These are phyloP conservation scores for Chloromonas sp. DNA, from an alignment of 163 green algal species.

Conservation along the genomic window DNA sequence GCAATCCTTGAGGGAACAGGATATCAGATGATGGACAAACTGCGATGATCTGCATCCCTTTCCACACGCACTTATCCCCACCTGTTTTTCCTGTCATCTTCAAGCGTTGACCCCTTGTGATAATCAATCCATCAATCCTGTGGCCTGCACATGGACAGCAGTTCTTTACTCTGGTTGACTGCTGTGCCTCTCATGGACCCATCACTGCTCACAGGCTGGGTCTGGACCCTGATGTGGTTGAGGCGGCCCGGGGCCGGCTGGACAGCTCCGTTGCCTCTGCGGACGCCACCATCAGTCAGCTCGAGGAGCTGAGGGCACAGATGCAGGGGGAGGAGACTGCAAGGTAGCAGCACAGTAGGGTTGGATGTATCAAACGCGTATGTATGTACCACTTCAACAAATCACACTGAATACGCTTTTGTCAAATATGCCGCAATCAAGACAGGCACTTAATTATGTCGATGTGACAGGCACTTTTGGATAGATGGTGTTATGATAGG, in stretches of 20 bases:
- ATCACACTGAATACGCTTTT: background rate
- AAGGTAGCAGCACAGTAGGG: constrained; percentile 12
- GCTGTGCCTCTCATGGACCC: background rate
- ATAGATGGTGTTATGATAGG: too few relatives aligned
- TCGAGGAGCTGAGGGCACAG: constrained; percentile 44
- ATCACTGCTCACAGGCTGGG: constrained; percentile 47
- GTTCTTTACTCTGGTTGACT: background rate
- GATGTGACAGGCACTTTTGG: too few relatives aligned
- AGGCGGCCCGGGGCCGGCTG: constrained; percentile 47
- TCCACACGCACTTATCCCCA: background rate
- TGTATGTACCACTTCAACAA: too few relatives aligned
- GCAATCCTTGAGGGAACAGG: too few relatives aligned
- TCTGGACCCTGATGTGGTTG: constrained; percentile 57
- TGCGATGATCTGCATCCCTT: too few relatives aligned
- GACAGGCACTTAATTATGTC: too few relatives aligned
- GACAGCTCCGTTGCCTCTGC: constrained; percentile 36
- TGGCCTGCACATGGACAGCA: background rate
- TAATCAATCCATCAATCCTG: background rate
- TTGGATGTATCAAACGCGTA: background rate
- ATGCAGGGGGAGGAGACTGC: constrained; percentile 31
- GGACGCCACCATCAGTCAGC: constrained; percentile 44
- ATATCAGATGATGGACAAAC: too few relatives aligned
- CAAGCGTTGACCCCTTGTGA: background rate
- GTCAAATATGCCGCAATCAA: background rate
- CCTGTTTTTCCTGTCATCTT: background rate